Base-by-base conservation (phyloP, 148 eudicot genomes). In the Spergularia marina region DNA sequence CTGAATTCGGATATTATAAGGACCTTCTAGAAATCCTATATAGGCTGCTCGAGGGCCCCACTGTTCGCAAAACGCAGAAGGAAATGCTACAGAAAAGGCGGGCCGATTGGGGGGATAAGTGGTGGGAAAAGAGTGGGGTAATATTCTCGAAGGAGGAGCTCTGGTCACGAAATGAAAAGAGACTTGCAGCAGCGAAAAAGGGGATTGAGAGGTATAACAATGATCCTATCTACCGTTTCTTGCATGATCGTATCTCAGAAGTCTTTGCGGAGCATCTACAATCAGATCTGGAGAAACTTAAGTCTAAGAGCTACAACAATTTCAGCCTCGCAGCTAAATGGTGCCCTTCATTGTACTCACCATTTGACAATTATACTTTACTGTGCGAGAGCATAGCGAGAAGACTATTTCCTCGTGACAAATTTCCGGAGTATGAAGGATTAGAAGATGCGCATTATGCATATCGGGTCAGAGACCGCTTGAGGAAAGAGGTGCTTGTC, bases 401-500 rank as follows among this genome's bases (percentile, higher is more conserved):
- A 62, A 71, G 76, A 44, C 13, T 86, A 6, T 88, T 88, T 58
- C 87, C 89, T 2, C 39, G 72, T 1, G 82, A 85, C 0, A 77
- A 79, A 18, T 76, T 56, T 67, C 78, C 72, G 17, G 78, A 76
- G 68, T 86, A 79, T 51, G 83, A 83, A 0, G 82, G 76, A 2
- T 18, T 88, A 11, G 82, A 77, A 13, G 87, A 88, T 49, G 84
- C 75, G 2, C 82, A 87, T 66, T 87, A 83, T 41, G 85, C 69
- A 0, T 85, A 74, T 74, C 73, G 83, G 16, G 77, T 88, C 52
- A 81, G 87, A 16, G 82, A 83, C 49, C 58, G 89, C 47, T 63
- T 84, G 23, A 78, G 89, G 30, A 88, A 88, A 20, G 82, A 88
- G 75, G 82, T 88, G 6, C 89, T 88, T 36, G 88, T 83, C 12